Conservation (phyloP, 495 filamentous ascomycete genomes). For the Astrothelium subdiscretum region DNA sequence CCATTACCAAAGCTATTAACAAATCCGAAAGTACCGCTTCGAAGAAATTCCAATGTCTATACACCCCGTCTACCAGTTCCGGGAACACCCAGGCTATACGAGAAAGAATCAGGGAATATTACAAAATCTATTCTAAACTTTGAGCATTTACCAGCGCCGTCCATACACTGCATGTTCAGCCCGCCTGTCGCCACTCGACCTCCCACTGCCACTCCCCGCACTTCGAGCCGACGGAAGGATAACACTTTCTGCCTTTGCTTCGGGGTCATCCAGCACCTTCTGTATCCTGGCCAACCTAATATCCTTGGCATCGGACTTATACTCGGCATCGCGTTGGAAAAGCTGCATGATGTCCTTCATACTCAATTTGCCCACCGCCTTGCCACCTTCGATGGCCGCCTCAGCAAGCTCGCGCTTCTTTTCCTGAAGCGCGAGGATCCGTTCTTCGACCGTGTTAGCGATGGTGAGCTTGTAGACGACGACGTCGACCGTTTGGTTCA, state of each 20-base stretch:
- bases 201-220: not conserved
- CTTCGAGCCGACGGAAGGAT: not conserved
- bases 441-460: slow-evolving; percentile 73
- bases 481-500: slow-evolving; percentile 90
- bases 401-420: slow-evolving; percentile 82
- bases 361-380: slow-evolving; percentile 67
- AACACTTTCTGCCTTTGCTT: not conserved
- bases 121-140: not conserved
- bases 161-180: slow-evolving; percentile 1
- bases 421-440: slow-evolving; percentile 83
- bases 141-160: slow-evolving; percentile 2
- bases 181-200: not conserved
- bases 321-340: slow-evolving; percentile 67
- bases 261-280: not conserved
- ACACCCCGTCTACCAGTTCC: not conserved
- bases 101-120: too few species aligned
- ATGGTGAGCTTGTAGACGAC: slow-evolving; percentile 89
- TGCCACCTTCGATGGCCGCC: slow-evolving; percentile 67
- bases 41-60: not conserved
- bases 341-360: slow-evolving; percentile 89
- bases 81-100: not conserved
- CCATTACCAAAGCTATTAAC: not conserved
- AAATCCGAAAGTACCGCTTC: not conserved
- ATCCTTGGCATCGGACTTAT: slow-evolving; percentile 6
- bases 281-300: not conserved